Evolutionary conservation across 257 asterid species (phyloP), one percentile per base, ranked within the genome.

Genomic region (Scutellaria barbata): DNA sequence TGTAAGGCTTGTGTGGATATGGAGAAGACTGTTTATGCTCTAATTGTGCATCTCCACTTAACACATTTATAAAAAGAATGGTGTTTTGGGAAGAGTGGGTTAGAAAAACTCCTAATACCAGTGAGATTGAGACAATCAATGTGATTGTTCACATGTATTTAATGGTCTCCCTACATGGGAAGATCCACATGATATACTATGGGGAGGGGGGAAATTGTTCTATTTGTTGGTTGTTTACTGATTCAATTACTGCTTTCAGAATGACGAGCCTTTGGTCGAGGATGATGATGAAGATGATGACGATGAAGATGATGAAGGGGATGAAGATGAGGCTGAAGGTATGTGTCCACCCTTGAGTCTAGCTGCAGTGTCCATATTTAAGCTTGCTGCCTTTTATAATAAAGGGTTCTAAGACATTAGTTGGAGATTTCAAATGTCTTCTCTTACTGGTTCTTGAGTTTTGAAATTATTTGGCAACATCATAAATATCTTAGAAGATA

Each of bases 251-350:
- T 76, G 10, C 43, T 48, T 70, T 74, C 74, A 82, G 87, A 57
- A 82, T 5, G 87, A 82, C 0, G 81, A 77, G 79, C 87, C 85
- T 48, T 22, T 80, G 71, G 51, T 82, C 47, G 87, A 82, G 58
- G 87, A 82, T 7, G 87, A 79, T 2, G 84, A 82, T 6, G 66
- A 55, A 0, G 76, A 71, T 2, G 86, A 76, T 25, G 84, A 82
- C 1, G 86, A 82, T 13, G 86, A 82, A 2, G 84, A 82, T 11
- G 86, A 82, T 0, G 86, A 80, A 8, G 85, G 58, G 0, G 85
- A 78, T 60, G 87, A 80, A 3, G 83, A 75, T 75, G 86, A 82
- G 8, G 76, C 51, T 14, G 87, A 82, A 79, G 87, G 87, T 82
- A 69, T 52, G 37, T 63, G 35, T 47, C 52, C 64, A 25, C 35